These are phyloP conservation scores for Botrytis hyacinthi DNA, from an alignment of 2,329 filamentous ascomycete species.

Conservation along the genomic window DNA sequence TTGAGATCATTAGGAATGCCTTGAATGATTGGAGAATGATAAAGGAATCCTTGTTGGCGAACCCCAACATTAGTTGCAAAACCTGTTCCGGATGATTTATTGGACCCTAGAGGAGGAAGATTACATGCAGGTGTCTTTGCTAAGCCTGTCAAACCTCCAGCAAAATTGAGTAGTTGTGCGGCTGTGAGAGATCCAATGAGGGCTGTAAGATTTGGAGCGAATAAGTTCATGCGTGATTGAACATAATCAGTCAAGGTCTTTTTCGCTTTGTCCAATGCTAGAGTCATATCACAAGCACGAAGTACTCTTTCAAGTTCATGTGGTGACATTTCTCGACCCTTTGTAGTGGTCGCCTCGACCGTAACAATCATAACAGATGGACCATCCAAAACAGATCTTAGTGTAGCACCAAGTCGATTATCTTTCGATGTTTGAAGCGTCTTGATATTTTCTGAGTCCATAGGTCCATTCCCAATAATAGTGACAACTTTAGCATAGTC, in stretches of 20 bases:
- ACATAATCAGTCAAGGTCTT: constrained; percentile 87
- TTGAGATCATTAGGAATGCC: constrained; percentile 83
- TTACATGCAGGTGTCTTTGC: constrained; percentile 95
- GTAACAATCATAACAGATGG: constrained; percentile 94
- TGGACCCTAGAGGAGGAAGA: constrained; percentile 84
- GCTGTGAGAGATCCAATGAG: constrained; percentile 91
- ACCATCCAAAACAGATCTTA: constrained; percentile 80
- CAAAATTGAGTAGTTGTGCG: constrained; percentile 92
- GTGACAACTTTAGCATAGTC: constrained; percentile 95
- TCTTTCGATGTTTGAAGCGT: constrained; percentile 71
- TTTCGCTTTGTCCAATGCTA: constrained; percentile 86
- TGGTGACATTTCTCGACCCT: constrained; percentile 73
- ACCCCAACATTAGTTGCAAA: constrained; percentile 91
- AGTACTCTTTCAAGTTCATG: constrained; percentile 72
- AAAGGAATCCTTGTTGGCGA: constrained; percentile 89
- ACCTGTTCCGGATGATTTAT: constrained; percentile 74
- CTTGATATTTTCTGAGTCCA: constrained; percentile 80
- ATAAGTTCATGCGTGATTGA: constrained; percentile 93
- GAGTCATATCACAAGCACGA: constrained; percentile 79
- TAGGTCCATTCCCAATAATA: constrained; percentile 87
- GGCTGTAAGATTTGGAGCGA: constrained; percentile 88
- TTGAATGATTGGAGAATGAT: constrained; percentile 84
- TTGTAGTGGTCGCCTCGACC: constrained; percentile 87
- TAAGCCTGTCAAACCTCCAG: constrained; percentile 82
- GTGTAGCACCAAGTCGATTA: constrained; percentile 71